These are phyloP conservation scores for Arabidopsis lyrata DNA, from an alignment of 441 rosid species.

Conservation along the genomic window DNA sequence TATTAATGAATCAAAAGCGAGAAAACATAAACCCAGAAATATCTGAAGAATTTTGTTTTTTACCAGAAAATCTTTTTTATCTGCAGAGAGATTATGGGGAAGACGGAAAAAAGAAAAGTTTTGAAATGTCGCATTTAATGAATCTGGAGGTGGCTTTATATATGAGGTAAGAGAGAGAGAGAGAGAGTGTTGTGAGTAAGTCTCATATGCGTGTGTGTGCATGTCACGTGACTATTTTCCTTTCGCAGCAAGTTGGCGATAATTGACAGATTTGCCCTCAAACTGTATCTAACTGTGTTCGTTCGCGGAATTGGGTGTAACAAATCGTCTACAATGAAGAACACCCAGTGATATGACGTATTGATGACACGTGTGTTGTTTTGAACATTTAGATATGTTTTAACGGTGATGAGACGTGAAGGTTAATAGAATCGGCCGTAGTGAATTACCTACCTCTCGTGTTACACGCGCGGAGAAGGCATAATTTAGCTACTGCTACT, in stretches of 20 bases:
- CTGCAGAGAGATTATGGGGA: neutral
- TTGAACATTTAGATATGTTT: neutral
- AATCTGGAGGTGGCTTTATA: neutral
- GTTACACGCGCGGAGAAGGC: slow-evolving; percentile 4
- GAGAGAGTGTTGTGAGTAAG: slow-evolving; percentile 4
- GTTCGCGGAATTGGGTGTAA: neutral
- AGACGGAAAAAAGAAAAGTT: slow-evolving; percentile 5
- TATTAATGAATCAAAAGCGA: neutral
- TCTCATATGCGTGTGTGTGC: slow-evolving; percentile 4
- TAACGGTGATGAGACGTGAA: slow-evolving; percentile 2
- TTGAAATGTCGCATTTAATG: slow-evolving; percentile 32
- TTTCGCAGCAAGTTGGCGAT: slow-evolving; percentile 22
- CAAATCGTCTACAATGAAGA: neutral
- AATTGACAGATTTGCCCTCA: slow-evolving; percentile 37
- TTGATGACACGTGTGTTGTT: neutral
- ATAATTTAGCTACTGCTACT: slow-evolving; percentile 4
- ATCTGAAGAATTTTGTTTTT: neutral
- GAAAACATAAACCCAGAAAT: neutral
- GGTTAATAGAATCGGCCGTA: too few relatives aligned
- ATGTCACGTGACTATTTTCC: slow-evolving; percentile 36
- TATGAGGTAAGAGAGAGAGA: neutral
- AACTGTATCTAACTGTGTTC: neutral
- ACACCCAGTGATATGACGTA: neutral
- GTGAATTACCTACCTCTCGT: neutral
- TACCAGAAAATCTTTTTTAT: slow-evolving; percentile 1